phyloP scores from a whole-genome alignment of 2,329 filamentous ascomycete genomes.

The Xylariaceae sp. region DNA sequence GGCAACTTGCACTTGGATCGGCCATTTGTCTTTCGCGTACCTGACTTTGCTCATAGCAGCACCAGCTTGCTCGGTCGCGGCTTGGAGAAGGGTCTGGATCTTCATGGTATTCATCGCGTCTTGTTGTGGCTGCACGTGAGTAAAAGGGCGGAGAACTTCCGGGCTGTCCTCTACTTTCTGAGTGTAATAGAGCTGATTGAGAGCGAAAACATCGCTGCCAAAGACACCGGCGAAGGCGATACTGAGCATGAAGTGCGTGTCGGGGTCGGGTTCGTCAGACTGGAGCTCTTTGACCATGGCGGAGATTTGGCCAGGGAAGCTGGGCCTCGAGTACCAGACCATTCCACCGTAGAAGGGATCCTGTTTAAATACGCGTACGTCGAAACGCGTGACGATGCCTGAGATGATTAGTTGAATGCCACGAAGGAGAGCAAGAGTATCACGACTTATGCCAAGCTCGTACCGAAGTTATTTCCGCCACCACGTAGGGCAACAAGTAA shows the following conservation, averaged over 20 bases:
- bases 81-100: background rate
- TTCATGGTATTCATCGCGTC: background rate
- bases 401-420: background rate
- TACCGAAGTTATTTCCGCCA: constrained; percentile 31
- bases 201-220: background rate
- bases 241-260: constrained; percentile 8
- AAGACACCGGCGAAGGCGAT: background rate
- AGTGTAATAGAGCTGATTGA: constrained; percentile 5
- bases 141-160: background rate
- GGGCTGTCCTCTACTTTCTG: background rate
- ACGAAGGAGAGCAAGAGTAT: background rate
- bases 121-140: background rate
- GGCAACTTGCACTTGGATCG: too few species aligned
- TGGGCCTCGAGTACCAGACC: constrained; percentile 3
- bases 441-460: background rate
- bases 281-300: constrained; percentile 7
- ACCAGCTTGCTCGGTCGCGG: background rate
- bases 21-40: background rate
- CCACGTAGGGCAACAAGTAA: constrained; percentile 42
- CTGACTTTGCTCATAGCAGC: background rate
- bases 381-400: constrained; percentile 4
- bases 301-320: constrained; percentile 1
- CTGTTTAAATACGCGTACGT: constrained; percentile 4
- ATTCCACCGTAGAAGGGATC: constrained; percentile 1
- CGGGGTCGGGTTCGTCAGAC: background rate